Evolutionary conservation across 2,329 filamentous ascomycete species (phyloP).

Genomic region (Tolypocladium ovalisporum): DNA sequence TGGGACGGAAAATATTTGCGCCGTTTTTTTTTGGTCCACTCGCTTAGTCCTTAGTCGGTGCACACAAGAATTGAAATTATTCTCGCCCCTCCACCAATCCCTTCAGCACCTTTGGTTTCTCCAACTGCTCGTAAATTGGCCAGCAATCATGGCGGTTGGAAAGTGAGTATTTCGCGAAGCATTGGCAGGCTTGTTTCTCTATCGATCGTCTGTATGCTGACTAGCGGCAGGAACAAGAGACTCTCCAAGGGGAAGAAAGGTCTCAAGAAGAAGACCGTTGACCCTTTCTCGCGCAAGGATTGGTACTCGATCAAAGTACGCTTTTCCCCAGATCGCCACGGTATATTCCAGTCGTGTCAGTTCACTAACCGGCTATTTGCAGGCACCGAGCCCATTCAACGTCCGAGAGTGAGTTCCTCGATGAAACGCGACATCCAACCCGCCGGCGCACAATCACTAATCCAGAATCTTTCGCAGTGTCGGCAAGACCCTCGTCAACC

Average conservation of each 20-base stretch:
- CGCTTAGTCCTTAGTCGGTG: conserved; percentile 27
- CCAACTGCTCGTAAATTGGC: conserved; percentile 32
- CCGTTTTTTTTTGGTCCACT: conserved; percentile 11
- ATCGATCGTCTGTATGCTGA: conserved; percentile 10
- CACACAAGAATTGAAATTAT: conserved; percentile 31
- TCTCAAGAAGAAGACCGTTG: conserved; percentile 97
- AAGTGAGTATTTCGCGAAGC: conserved; percentile 34
- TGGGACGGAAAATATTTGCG: conserved; percentile 16
- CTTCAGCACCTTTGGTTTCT: conserved; percentile 31
- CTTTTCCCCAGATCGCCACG: neutral
- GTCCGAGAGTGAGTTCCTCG: conserved; percentile 74
- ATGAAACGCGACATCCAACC: neutral
- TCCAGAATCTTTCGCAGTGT: conserved; percentile 54
- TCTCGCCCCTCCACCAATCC: conserved; percentile 28
- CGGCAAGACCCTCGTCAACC: conserved; percentile 99
- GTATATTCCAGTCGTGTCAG: neutral
- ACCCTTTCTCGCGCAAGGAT: conserved; percentile 98
- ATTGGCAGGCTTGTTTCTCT: neutral
- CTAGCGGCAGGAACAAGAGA: conserved; percentile 80
- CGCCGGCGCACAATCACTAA: conserved; percentile 6
- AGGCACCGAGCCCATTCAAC: conserved; percentile 93
- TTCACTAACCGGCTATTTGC: conserved; percentile 6
- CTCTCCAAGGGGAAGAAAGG: conserved; percentile 99
- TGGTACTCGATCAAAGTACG: conserved; percentile 95
- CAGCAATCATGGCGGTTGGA: conserved; percentile 51